A percentile compares a stretch with the other conserved stretches of the same genome.
Evolutionary conservation across 768 basidiomycete genomes (phyloP).

Genomic region (Crassisporium funariophilum): DNA sequence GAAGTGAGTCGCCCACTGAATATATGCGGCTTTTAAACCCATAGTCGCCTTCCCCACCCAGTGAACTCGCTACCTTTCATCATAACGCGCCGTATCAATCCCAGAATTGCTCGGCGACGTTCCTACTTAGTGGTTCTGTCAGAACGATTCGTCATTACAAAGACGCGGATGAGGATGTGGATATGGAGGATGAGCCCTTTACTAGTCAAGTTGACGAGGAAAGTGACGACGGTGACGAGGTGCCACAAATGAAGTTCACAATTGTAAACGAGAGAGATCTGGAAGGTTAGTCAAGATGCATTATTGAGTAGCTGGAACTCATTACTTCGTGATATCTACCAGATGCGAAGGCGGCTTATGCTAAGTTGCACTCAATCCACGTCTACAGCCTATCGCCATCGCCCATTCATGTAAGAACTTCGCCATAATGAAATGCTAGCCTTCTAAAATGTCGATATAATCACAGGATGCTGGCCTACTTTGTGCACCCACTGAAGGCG

Average conservation of each 20-base stretch:
- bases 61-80: constrained; percentile 66
- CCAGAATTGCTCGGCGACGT: constrained; percentile 62
- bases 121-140: constrained; percentile 63
- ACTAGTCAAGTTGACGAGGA: constrained; percentile 29
- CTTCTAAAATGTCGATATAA: background rate
- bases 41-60: constrained; percentile 26
- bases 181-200: constrained; percentile 22
- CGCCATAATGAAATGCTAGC: constrained; percentile 3
- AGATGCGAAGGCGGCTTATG: constrained; percentile 60
- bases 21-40: background rate
- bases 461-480: constrained; percentile 48
- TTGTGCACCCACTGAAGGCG: constrained; percentile 39
- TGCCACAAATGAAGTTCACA: constrained; percentile 49
- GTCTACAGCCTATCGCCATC: constrained; percentile 76
- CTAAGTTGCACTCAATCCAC: constrained; percentile 54
- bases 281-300: constrained; percentile 49
- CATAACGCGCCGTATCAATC: constrained; percentile 43
- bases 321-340: constrained; percentile 4
- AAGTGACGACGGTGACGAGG: constrained; percentile 43
- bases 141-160: constrained; percentile 5
- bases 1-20: constrained; percentile 58
- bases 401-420: constrained; percentile 52
- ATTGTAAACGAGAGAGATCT: constrained; percentile 67
- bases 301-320: background rate
- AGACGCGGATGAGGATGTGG: constrained; percentile 17